Percentiles rank a stretch among this genome's conserved stretches.
These are phyloP conservation scores for Sedum album DNA, from an alignment of 164 flowering plant species.

Conservation along the genomic window DNA sequence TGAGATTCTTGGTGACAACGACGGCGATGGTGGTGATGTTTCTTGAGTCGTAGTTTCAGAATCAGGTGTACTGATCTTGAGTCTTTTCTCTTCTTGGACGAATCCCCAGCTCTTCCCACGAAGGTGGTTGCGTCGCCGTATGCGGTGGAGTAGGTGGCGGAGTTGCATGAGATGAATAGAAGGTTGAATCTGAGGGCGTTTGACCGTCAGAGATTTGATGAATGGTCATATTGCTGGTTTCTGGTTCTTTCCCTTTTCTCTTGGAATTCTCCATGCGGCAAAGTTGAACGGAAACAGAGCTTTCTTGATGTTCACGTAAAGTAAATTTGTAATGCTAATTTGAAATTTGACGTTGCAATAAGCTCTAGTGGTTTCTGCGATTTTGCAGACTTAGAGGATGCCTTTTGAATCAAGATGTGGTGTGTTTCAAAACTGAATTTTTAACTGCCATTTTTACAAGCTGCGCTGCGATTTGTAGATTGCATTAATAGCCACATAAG, in stretches of 20 bases:
- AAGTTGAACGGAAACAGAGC: background rate
- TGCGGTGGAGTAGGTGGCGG: background rate
- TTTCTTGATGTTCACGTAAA: background rate
- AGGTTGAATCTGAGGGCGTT: background rate
- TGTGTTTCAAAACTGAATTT: too few relatives aligned
- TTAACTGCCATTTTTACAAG: too few relatives aligned
- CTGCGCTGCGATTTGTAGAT: too few relatives aligned
- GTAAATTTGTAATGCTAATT: too few relatives aligned
- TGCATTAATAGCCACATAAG: too few relatives aligned
- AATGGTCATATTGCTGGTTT: background rate
- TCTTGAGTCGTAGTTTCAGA: background rate
- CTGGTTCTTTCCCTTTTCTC: background rate
- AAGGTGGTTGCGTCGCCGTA: background rate
- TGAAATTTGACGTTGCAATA: too few relatives aligned
- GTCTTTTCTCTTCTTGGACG: background rate
- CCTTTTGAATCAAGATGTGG: too few relatives aligned
- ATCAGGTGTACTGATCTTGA: background rate
- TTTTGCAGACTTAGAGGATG: too few relatives aligned
- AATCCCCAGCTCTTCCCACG: background rate
- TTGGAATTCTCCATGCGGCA: background rate
- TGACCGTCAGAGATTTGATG: background rate
- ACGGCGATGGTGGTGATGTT: background rate
- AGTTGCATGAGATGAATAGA: background rate
- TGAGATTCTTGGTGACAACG: background rate
- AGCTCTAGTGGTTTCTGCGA: too few relatives aligned